A percentile compares a stretch with the other conserved stretches of the same genome.
phyloP scores from a whole-genome alignment of 176 grass and related monocot species.

The Phoenix roebelenii region DNA sequence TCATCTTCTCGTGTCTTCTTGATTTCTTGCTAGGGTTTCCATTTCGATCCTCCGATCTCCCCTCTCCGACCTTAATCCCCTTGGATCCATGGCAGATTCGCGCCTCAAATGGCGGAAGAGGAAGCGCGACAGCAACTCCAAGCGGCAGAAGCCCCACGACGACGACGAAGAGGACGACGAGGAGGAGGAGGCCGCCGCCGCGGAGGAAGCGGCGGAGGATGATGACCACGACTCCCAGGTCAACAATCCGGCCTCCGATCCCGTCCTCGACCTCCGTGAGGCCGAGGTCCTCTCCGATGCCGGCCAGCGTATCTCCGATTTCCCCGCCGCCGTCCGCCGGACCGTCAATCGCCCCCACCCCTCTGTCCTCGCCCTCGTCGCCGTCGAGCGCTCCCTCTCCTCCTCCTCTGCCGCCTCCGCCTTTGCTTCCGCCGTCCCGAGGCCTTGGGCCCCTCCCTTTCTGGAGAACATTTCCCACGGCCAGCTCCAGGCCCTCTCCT shows the following conservation, averaged over 20 bases:
- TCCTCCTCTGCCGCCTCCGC: neutral
- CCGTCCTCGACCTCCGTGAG: slow-evolving; percentile 50
- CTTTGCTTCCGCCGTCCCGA: no score
- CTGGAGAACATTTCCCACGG: slow-evolving; percentile 94
- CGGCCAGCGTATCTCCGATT: slow-evolving; percentile 41
- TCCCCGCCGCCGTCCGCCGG: slow-evolving; percentile 52
- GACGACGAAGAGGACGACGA: slow-evolving; percentile 37
- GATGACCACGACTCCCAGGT: neutral
- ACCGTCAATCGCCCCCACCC: slow-evolving; percentile 54
- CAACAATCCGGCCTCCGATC: slow-evolving; percentile 24
- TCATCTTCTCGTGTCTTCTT: neutral
- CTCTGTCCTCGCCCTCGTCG: slow-evolving; percentile 56
- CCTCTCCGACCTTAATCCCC: slow-evolving; percentile 21
- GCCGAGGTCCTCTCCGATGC: slow-evolving; percentile 54
- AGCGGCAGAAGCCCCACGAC: slow-evolving; percentile 28
- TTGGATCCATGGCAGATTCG: slow-evolving; percentile 46
- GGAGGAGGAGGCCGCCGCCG: neutral
- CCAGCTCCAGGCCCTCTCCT: slow-evolving; percentile 68
- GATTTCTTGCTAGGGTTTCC: no score
- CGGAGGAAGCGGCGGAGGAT: no score
- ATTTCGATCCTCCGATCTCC: no score
- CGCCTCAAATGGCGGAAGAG: slow-evolving; percentile 82
- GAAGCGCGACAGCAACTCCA: slow-evolving; percentile 59
- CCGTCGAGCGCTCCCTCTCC: slow-evolving; percentile 40
- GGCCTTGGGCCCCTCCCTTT: neutral